Evolutionary conservation across 805 yeast genomes (phyloP).

Genomic region (Ogataea nonfermentans): DNA sequence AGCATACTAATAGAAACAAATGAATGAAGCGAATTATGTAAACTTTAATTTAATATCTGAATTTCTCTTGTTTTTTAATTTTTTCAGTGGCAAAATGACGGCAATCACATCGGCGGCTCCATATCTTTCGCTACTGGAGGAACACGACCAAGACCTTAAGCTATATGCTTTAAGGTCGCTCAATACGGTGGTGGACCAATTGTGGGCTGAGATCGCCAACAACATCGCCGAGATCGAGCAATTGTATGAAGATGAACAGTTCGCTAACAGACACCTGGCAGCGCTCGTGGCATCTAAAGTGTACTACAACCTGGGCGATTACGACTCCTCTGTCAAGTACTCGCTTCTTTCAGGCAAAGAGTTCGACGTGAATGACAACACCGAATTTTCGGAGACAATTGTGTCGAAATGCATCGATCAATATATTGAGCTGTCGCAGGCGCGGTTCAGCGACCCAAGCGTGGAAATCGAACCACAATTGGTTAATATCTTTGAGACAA

Average conservation of each 20-base stretch:
- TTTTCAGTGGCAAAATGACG: conserved; percentile 26
- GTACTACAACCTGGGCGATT: conserved; percentile 89
- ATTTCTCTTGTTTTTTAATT: conserved; percentile 4
- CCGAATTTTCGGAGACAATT: conserved; percentile 91
- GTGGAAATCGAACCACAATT: conserved; percentile 58
- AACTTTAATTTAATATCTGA: conserved; percentile 1
- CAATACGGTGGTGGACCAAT: conserved; percentile 78
- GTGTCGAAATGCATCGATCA: conserved; percentile 89
- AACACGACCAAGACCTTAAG: conserved; percentile 73
- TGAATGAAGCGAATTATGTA: conserved; percentile 1
- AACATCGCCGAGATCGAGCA: conserved; percentile 85
- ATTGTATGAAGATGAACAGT: conserved; percentile 78
- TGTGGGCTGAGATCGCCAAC: conserved; percentile 98
- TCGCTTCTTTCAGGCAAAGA: conserved; percentile 81
- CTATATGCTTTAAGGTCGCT: conserved; percentile 81
- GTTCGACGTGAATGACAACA: conserved; percentile 69
- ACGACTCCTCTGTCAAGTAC: conserved; percentile 83
- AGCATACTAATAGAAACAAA: conserved; percentile 3
- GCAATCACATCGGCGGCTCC: conserved; percentile 79
- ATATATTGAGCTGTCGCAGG: conserved; percentile 66
- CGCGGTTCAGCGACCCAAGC: conserved; percentile 35
- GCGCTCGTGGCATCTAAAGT: conserved; percentile 91
- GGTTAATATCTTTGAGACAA: conserved; percentile 71
- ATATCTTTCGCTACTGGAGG: conserved; percentile 82
- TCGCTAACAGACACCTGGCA: conserved; percentile 71